These are phyloP conservation scores for Trematosphaeria pertusa DNA, from an alignment of 2,329 filamentous ascomycete species.

Conservation along the genomic window DNA sequence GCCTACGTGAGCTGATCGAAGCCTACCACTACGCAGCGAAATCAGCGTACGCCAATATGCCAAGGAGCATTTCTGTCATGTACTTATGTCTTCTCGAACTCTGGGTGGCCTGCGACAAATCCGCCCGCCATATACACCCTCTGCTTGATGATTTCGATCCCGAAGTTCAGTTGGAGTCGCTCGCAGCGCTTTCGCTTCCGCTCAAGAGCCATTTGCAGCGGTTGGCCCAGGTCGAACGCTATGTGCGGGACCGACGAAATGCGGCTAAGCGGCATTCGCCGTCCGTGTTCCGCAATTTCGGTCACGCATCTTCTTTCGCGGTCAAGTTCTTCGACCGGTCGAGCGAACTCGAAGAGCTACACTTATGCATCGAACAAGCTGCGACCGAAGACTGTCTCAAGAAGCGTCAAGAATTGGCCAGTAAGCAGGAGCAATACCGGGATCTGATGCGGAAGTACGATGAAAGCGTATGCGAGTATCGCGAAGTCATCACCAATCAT, in stretches of 20 bases:
- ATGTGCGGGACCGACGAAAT: constrained; percentile 50
- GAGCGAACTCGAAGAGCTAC: constrained; percentile 45
- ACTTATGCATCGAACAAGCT: constrained; percentile 46
- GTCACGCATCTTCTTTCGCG: constrained; percentile 51
- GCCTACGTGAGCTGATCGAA: constrained; percentile 10
- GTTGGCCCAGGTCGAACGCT: constrained; percentile 55
- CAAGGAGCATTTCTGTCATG: constrained; percentile 61
- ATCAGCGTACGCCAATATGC: constrained; percentile 47
- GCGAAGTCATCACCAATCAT: constrained; percentile 4
- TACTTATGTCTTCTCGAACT: constrained; percentile 63
- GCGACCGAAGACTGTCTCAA: constrained; percentile 37
- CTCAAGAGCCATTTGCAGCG: constrained; percentile 55
- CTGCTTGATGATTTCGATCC: constrained; percentile 58
- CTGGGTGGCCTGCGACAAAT: constrained; percentile 65
- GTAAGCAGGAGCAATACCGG: constrained; percentile 17
- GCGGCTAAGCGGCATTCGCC: constrained; percentile 22
- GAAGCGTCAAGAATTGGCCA: constrained; percentile 31
- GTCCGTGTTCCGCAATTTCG: constrained; percentile 50
- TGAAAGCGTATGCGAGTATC: constrained; percentile 16
- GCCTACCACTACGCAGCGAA: constrained; percentile 22
- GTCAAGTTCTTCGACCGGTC: constrained; percentile 59
- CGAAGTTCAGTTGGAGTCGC: constrained; percentile 49
- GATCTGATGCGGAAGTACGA: constrained; percentile 20
- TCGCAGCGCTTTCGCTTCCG: constrained; percentile 57
- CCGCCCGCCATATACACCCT: constrained; percentile 47